Percentiles rank a stretch among this genome's conserved stretches.
Conservation (phyloP, 2,329 filamentous ascomycete species). For the Diaporthe citriasiana region DNA sequence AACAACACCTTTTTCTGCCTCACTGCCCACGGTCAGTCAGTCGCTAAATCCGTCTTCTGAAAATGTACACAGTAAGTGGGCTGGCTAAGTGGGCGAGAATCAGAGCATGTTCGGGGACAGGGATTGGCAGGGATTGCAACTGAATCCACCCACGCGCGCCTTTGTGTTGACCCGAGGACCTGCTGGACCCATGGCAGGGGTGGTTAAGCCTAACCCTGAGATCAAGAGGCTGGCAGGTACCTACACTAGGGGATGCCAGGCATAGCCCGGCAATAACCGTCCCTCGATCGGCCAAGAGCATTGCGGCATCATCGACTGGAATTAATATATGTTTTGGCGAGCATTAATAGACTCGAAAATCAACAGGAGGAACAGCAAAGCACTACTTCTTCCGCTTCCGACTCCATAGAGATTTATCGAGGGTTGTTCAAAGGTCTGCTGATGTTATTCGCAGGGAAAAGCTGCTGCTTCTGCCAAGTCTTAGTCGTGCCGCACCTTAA, state of each 20-base stretch:
- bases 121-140: constrained; percentile 4
- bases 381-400: constrained; percentile 19
- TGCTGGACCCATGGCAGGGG: background rate
- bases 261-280: constrained; percentile 19
- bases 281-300: constrained; percentile 25
- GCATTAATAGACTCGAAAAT: background rate
- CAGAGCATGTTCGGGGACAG: constrained; percentile 25
- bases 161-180: constrained; percentile 17
- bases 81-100: constrained; percentile 25
- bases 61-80: constrained; percentile 33
- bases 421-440: background rate
- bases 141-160: constrained; percentile 18
- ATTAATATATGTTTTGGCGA: background rate
- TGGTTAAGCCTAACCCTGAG: too few relatives aligned
- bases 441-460: constrained; percentile 26
- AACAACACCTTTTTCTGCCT: constrained; percentile 14
- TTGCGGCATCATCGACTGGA: constrained; percentile 18
- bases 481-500: constrained; percentile 23
- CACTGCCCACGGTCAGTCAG: constrained; percentile 14
- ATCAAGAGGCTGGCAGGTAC: background rate
- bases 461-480: constrained; percentile 9
- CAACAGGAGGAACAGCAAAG: background rate
- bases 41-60: constrained; percentile 20
- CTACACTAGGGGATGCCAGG: background rate
- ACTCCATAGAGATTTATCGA: background rate